phyloP scores from a whole-genome alignment of 768 basidiomycete species.

The Tulasnella sp. region DNA sequence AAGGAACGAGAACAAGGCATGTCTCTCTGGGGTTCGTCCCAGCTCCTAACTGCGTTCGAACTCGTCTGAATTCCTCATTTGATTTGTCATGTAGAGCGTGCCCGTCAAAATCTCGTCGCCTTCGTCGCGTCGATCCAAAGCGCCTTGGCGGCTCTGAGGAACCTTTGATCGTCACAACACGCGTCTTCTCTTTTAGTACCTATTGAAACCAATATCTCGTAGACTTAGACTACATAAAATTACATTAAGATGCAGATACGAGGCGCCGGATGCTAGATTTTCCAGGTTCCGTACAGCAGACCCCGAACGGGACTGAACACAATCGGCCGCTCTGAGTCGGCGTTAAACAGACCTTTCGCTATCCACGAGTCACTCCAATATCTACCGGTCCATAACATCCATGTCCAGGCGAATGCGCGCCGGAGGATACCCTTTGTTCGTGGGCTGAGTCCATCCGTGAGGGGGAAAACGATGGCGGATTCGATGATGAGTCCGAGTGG shows the following conservation, averaged over 20 bases:
- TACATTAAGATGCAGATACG: background rate
- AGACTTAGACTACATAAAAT: background rate
- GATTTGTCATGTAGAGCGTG: background rate
- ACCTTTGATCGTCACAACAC: background rate
- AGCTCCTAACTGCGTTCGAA: background rate
- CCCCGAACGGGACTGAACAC: slow-evolving; percentile 11
- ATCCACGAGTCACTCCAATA: slow-evolving; percentile 15
- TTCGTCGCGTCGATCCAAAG: slow-evolving; percentile 4
- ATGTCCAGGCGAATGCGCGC: slow-evolving; percentile 5
- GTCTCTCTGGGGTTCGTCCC: background rate
- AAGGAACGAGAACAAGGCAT: slow-evolving; percentile 10
- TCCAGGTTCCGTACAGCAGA: slow-evolving; percentile 9
- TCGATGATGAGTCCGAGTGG: slow-evolving; percentile 13
- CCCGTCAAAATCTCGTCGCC: slow-evolving; percentile 3
- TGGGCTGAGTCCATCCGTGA: background rate
- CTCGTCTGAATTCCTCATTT: background rate
- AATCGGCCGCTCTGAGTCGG: slow-evolving; percentile 5
- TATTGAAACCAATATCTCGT: background rate
- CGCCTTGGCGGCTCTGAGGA: background rate
- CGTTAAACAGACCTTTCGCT: slow-evolving; percentile 3
- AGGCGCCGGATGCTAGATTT: background rate
- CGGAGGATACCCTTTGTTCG: background rate
- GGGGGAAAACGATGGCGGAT: slow-evolving; percentile 1
- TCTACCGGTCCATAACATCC: slow-evolving; percentile 10
- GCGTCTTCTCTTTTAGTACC: background rate